Conservation (phyloP, 2,329 filamentous ascomycete species). For the Botrytis squamosa region DNA sequence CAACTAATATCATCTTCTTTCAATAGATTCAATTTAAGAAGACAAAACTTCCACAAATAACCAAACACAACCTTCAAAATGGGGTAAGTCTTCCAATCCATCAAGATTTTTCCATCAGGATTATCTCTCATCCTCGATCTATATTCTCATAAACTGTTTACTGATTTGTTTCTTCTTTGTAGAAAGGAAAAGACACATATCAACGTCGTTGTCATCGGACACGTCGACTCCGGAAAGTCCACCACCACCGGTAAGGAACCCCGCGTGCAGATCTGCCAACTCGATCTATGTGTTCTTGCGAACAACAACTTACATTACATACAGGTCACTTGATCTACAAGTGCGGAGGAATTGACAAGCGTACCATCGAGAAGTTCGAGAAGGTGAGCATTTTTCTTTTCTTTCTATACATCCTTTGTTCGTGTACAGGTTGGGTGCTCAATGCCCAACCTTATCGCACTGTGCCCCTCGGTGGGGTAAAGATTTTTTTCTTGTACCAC, state of each 20-base stretch:
- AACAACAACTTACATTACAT: slow-evolving; percentile 33
- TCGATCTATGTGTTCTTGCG: slow-evolving; percentile 14
- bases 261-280: neutral
- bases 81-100: slow-evolving; percentile 35
- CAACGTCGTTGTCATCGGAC: slow-evolving; percentile 98
- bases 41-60: slow-evolving; percentile 32
- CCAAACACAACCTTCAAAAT: slow-evolving; percentile 38
- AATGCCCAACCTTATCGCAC: neutral
- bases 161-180: slow-evolving; percentile 37
- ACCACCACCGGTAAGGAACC: slow-evolving; percentile 79
- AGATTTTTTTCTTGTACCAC: neutral
- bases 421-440: neutral
- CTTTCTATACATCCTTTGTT: slow-evolving; percentile 35
- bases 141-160: slow-evolving; percentile 26
- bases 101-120: slow-evolving; percentile 16
- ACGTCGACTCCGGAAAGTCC: slow-evolving; percentile 99
- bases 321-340: slow-evolving; percentile 98
- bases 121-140: slow-evolving; percentile 21
- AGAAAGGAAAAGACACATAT: slow-evolving; percentile 98
- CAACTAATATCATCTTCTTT: slow-evolving; percentile 28
- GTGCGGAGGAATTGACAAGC: slow-evolving; percentile 99
- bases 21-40: slow-evolving; percentile 33
- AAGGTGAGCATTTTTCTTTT: slow-evolving; percentile 65
- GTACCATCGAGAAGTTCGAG: slow-evolving; percentile 99
- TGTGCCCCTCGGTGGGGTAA: slow-evolving; percentile 17